phyloP scores from a whole-genome alignment of 1,139 yeast species.

The Diutina siamensis region DNA sequence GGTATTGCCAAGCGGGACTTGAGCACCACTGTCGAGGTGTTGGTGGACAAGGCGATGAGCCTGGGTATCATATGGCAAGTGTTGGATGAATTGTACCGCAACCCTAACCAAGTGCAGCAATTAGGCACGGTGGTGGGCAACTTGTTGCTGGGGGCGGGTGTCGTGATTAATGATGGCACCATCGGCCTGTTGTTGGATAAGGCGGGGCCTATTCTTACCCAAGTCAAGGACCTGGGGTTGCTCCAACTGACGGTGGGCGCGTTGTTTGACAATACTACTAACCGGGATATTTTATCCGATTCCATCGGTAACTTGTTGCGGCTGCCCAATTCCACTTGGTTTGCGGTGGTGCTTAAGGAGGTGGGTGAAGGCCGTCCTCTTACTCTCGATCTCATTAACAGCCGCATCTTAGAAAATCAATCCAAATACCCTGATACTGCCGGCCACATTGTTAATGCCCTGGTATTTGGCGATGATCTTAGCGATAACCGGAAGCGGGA shows the following conservation, averaged over 20 bases:
- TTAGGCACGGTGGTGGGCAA: not conserved
- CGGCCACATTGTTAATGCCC: constrained; percentile 11
- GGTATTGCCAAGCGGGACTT: not conserved
- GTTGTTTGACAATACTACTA: not conserved
- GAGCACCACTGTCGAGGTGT: not conserved
- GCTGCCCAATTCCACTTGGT: constrained; percentile 7
- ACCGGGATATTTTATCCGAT: constrained; percentile 8
- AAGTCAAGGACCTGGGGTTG: not conserved
- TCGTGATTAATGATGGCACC: not conserved
- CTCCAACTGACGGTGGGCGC: not conserved
- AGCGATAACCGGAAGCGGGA: not conserved
- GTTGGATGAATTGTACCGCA: not conserved
- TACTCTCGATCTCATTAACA: constrained; percentile 14
- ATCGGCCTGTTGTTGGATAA: not conserved
- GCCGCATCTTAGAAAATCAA: constrained; percentile 5
- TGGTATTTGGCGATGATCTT: constrained; percentile 6
- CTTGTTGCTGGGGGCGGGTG: not conserved
- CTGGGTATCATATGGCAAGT: constrained; percentile 1
- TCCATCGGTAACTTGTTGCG: constrained; percentile 9
- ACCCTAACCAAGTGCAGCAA: not conserved
- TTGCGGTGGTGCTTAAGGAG: constrained; percentile 8
- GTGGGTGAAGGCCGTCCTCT: constrained; percentile 14
- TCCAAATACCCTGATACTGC: not conserved
- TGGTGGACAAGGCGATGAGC: not conserved
- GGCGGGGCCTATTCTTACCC: not conserved